Evolutionary conservation across 139 green algal genomes (phyloP), one percentile per base, ranked within the genome.

Genomic region (Micractinium sp.): DNA sequence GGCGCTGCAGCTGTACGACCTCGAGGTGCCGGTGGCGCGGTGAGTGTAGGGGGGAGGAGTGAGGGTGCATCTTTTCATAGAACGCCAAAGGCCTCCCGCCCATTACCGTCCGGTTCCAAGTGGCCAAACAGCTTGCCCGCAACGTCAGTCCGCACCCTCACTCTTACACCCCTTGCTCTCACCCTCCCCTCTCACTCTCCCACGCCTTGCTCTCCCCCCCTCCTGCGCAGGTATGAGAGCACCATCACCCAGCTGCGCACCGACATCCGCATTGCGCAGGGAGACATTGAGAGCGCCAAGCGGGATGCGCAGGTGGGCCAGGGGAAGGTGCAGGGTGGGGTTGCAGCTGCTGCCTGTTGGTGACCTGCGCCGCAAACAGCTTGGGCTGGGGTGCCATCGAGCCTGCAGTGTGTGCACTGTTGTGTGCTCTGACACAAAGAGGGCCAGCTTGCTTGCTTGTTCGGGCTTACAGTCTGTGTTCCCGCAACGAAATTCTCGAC

Each of bases 1-100:
- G 96, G 87, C 83, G 31, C 92, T 97, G 39, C 86, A 91, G n/a
- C 90, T 97, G 56, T 87, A 91, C 29, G 96, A 98, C 91, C 90
- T 98, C 9, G 90, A 96, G 67, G 93, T 95, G 80, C 93, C 94
- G 25, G 85, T 33, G 36, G 87, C 86, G 14, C 88, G 86, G 90
- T 95, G 74, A 18, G 81, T 12, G 13, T n/a, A 41, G 9, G 15
- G 14, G 56, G 56, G 12, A 4, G 79, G 41, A 19, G 25, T 5
- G 41, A 19, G 79, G 23, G 9, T 36, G 0, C 27, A 23, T 84
- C n/a, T n/a, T n/a, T n/a, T n/a, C n/a, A n/a, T n/a, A n/a, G n/a
- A n/a, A n/a, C n/a, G n/a, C n/a, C n/a, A n/a, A n/a, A n/a, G n/a
- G n/a, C n/a, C n/a, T n/a, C n/a, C n/a, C n/a, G n/a, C n/a, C n/a